phyloP scores from a whole-genome alignment of 1,139 yeast genomes.

The Kazachstania sp. region DNA sequence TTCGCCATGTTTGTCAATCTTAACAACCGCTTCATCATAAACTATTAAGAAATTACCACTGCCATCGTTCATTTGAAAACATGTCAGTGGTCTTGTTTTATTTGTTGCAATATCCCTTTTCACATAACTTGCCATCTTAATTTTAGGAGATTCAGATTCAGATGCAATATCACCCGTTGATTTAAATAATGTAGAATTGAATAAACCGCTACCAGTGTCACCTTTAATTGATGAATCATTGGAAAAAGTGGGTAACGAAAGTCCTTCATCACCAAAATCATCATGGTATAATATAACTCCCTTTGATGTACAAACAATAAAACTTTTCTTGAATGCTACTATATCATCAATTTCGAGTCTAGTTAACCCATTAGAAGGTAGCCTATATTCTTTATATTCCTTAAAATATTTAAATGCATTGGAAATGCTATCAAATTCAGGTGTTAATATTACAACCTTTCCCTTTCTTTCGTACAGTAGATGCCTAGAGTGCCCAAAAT shows the following conservation, averaged over 20 bases:
- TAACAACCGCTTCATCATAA: slow-evolving; percentile 66
- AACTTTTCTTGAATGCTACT: slow-evolving; percentile 50
- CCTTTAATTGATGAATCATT: slow-evolving; percentile 20
- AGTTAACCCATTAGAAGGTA: slow-evolving; percentile 35
- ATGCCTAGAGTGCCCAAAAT: slow-evolving; percentile 51
- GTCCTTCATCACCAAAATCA: slow-evolving; percentile 48
- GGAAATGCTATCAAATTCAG: slow-evolving; percentile 45
- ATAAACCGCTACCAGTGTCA: slow-evolving; percentile 24
- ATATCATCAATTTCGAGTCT: slow-evolving; percentile 43
- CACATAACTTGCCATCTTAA: slow-evolving; percentile 26
- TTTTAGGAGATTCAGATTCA: slow-evolving; percentile 34
- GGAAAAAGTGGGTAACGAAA: slow-evolving; percentile 44
- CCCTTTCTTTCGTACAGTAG: slow-evolving; percentile 45
- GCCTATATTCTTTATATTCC: slow-evolving; percentile 38
- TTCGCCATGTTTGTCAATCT: slow-evolving; percentile 58
- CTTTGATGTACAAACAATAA: slow-evolving; percentile 58
- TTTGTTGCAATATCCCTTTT: slow-evolving; percentile 26
- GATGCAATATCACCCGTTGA: slow-evolving; percentile 26
- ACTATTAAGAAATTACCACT: slow-evolving; percentile 50
- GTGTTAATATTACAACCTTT: slow-evolving; percentile 29
- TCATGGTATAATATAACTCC: slow-evolving; percentile 55
- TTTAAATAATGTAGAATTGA: slow-evolving; percentile 27
- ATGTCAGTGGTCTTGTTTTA: slow-evolving; percentile 49
- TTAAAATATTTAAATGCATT: slow-evolving; percentile 46
- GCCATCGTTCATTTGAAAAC: slow-evolving; percentile 43